A percentile compares a stretch with the other conserved stretches of the same genome.
These are phyloP conservation scores for Gaeumannomyces sp. DNA, from an alignment of 2,329 filamentous ascomycete species.

Conservation along the genomic window DNA sequence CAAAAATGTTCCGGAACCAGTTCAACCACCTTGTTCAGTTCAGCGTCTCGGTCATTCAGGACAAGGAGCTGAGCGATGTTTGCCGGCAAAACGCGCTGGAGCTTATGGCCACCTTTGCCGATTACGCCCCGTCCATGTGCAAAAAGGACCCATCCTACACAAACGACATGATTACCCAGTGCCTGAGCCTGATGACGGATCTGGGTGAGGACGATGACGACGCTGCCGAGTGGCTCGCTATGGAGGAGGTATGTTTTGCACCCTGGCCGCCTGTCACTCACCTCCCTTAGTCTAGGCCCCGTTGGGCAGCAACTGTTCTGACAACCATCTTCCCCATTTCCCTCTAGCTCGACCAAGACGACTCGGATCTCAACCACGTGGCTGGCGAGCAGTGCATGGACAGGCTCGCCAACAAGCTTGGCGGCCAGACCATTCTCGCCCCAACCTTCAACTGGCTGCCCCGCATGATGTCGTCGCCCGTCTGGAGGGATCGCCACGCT, in stretches of 20 bases:
- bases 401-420: slow-evolving; percentile 91
- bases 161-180: slow-evolving; percentile 96
- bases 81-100: slow-evolving; percentile 93
- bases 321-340: background rate
- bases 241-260: slow-evolving; percentile 67
- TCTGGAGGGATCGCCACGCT: slow-evolving; percentile 93
- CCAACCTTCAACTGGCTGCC: slow-evolving; percentile 97
- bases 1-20: slow-evolving; percentile 95
- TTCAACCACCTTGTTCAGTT: slow-evolving; percentile 92
- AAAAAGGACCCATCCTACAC: slow-evolving; percentile 90
- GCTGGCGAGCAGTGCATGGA: slow-evolving; percentile 99
- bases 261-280: background rate
- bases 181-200: slow-evolving; percentile 95
- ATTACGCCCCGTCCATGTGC: slow-evolving; percentile 90
- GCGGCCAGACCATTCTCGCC: slow-evolving; percentile 83
- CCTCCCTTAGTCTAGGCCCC: background rate
- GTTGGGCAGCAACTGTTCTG: background rate
- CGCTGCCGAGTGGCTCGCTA: slow-evolving; percentile 84
- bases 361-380: slow-evolving; percentile 95
- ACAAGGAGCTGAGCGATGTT: slow-evolving; percentile 88
- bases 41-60: slow-evolving; percentile 86
- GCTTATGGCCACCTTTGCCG: slow-evolving; percentile 95
- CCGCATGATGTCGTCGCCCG: slow-evolving; percentile 91
- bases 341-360: slow-evolving; percentile 75
- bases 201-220: slow-evolving; percentile 92